Evolutionary conservation across 306 rosid genomes (phyloP), one percentile per base, ranked within the genome.

Genomic region (Corylus americana): DNA sequence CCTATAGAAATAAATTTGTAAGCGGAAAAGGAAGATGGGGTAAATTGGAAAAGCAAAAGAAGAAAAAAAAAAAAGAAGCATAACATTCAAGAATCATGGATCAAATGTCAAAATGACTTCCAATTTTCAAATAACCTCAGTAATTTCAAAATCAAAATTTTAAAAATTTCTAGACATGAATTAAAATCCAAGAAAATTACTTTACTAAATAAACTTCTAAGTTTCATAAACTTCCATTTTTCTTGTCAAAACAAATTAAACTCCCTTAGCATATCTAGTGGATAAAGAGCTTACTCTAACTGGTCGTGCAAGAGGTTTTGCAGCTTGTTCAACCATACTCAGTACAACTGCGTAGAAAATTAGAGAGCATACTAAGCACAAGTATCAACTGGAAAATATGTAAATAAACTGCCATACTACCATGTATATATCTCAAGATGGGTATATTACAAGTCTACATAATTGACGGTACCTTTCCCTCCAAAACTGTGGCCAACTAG

Each of bases 321-420:
- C 97, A 80, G 98, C 98, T 88, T 95, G 98, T 82, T 95, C 97
- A 78, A 87, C 98, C 98, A 92, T 95, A 89, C 98, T 91, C 77
- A 95, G 82, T 85, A 70, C 97, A 90, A 92, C 98, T 95, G 83
- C 64, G 81, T 17, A 70, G 58, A 69, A 81, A 84, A 73, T 80
- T 70, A 22, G 42, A 69, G 62, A 79, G 85, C 50, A 70, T 58
- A 61, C 25, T 58, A 79, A 72, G 69, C 68, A 85, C 59, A 80
- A 85, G 51, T 48, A 55, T 63, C 75, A 67, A 48, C 27, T 74
- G 11, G 66, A 71, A 69, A 16, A 45, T 57, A 66, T 44, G 45
- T 42, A 42, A 42, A 42, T 42, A 42, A 42, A 42, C 11, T 20
- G 18, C 2, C 17, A 5, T 22, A 20, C 7, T 63, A 31, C 42